Base-by-base conservation (phyloP, 2,329 filamentous ascomycete species). In the Aspergillus brasiliensis region DNA sequence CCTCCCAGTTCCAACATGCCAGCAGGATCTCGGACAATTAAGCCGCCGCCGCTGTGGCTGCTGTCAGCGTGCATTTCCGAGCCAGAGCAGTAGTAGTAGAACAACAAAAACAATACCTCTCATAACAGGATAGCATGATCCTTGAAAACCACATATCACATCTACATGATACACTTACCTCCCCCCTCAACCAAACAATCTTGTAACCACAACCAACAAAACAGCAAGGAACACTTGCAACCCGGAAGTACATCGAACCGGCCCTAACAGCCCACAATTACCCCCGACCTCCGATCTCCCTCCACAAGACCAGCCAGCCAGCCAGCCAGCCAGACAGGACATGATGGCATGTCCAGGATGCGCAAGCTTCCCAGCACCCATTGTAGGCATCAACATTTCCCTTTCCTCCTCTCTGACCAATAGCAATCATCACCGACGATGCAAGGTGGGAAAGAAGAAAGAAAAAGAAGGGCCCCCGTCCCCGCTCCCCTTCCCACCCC, bases 351-450 rank as follows among this genome's bases (percentile, higher is more conserved):
- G n/a, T n/a, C n/a, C 46, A 17, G 19, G 23, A 27, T 28, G 46
- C 46, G 46, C 46, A 49, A 49, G 46, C 46, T 49, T 49, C 28
- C 46, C 17, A 27, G 15, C 17, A n/a, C 46, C 28, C 28, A 34
- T 34, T 49, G 46, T 49, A 55, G 52, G 52, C 52, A 55, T 55
- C 52, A 55, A 55, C 52, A 46, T 55, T 54, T 25, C 4, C 28
- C 37, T 13, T 19, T n/a, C n/a, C 25, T 19, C n/a, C 7, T 19
- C 21, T 55, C 27, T 46, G 38, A 17, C 52, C 52, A 55, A 55
- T 55, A 13, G 10, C 11, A 13, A 34, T n/a, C 13, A 31, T 34
- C 25, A 15, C 23, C 27, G 23, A 55, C 31, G 46, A 55, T 49
- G 46, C 46, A 49, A 25, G 46, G 46, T 49, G 46, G 46, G 10